phyloP scores from a whole-genome alignment of 2,329 filamentous ascomycete genomes.

The Plectosphaerella cucumerina region DNA sequence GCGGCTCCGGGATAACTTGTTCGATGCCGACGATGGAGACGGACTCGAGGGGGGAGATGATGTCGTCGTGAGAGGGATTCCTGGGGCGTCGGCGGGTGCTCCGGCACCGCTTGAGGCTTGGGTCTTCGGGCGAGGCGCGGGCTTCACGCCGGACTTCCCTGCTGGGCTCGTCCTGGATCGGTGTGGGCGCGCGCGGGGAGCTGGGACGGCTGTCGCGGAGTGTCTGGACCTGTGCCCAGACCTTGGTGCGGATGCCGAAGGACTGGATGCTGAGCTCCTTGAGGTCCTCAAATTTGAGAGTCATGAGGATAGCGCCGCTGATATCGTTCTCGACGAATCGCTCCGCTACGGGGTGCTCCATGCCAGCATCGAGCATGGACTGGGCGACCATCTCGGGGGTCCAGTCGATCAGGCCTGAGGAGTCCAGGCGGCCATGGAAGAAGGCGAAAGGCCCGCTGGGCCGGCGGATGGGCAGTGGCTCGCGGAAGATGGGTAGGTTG shows the following conservation, averaged over 20 bases:
- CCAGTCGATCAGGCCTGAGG: conserved; percentile 60
- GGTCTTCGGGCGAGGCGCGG: conserved; percentile 11
- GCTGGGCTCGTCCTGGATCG: conserved; percentile 57
- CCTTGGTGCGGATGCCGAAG: conserved; percentile 73
- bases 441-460: conserved; percentile 53
- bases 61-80: conserved; percentile 49
- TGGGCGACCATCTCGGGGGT: conserved; percentile 72
- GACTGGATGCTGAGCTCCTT: conserved; percentile 77
- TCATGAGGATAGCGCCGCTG: conserved; percentile 78
- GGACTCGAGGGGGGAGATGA: conserved; percentile 75
- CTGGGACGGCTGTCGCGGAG: conserved; percentile 54
- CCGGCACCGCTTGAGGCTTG: conserved; percentile 11
- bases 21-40: conserved; percentile 91
- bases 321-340: conserved; percentile 92
- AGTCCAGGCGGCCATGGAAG: conserved; percentile 53
- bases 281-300: conserved; percentile 86
- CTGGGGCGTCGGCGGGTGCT: conserved; percentile 34
- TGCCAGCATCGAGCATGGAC: conserved; percentile 81
- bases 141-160: conserved; percentile 41
- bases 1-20: conserved; percentile 78
- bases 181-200: conserved; percentile 51
- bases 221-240: conserved; percentile 75
- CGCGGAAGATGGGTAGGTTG: conserved; percentile 9
- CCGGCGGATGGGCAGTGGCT: conserved; percentile 16
- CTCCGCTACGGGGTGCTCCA: conserved; percentile 73